Base-by-base conservation (phyloP, 345 rosid genomes). In the Syzygium aromaticum region DNA sequence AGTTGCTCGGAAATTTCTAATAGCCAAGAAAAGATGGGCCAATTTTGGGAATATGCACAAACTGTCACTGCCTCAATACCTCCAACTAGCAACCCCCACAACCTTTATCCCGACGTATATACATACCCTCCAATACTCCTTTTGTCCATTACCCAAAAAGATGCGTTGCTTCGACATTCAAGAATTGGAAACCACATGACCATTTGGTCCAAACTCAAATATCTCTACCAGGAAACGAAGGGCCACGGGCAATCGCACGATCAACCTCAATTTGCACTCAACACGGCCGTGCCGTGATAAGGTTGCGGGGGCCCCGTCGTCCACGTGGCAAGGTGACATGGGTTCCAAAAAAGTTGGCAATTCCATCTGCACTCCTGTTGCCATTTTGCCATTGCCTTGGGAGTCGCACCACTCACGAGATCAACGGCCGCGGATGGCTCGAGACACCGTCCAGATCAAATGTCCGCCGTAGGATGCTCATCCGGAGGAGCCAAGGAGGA, bases 301-400 rank as follows among this genome's bases (percentile, higher is more conserved):
- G 87, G 84, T 78, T 85, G 52, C 78, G 28, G 54, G 51, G 84
- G 17, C 73, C 51, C 78, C 3, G 52, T 33, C 11, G 85, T 87
- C 85, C 89, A 89, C 90, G 89, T 90, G 89, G 89, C 88, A 7
- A 46, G 73, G 51, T 77, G 84, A 53, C 27, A 54, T 84, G 64
- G 86, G 88, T 61, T 64, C n/a, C 80, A 38, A 80, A 38, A 17
- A 87, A 92, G 89, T 86, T 87, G 87, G 88, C 54, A 54, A 54
- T 61, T 80, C 52, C 52, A 88, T 85, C 88, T 86, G 86, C 85
- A 85, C 86, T 64, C 11, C 87, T 5, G 17, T 73, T 33, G 33
- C 46, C 52, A 84, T 67, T 8, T 43, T 6, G 46, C 46, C 46
- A 43, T 54, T 9, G 49, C 80, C 80, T 3, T 33, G 14, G 38